These are phyloP conservation scores for Serendipita vermifera DNA, from an alignment of 768 basidiomycete species.

Conservation along the genomic window DNA sequence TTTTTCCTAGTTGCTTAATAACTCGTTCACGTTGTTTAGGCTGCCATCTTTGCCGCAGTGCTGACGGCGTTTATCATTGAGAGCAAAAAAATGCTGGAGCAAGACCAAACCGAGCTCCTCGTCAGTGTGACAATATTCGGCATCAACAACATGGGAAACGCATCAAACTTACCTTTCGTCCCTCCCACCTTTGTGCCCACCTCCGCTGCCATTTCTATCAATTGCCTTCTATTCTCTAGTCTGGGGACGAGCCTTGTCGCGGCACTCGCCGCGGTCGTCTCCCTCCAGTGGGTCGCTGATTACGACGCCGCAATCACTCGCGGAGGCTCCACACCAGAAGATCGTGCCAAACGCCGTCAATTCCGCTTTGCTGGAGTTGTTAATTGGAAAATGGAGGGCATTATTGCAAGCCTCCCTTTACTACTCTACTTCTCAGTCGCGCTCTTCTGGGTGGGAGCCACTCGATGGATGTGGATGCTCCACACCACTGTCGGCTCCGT, in stretches of 20 bases:
- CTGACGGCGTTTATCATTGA: too few relatives aligned
- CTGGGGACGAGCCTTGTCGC: neutral
- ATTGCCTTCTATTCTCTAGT: neutral
- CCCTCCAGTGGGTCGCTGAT: neutral
- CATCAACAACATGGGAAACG: too few relatives aligned
- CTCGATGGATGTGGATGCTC: conserved; percentile 13
- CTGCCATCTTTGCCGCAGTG: too few relatives aligned
- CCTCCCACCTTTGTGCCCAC: neutral
- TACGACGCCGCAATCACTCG: neutral
- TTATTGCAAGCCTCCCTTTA: conserved; percentile 5
- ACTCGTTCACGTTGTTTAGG: too few relatives aligned
- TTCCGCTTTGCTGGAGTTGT: neutral
- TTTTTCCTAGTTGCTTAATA: too few relatives aligned
- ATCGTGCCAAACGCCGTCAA: neutral
- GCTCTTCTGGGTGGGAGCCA: conserved; percentile 14
- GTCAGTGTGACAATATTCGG: too few relatives aligned
- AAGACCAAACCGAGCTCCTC: too few relatives aligned
- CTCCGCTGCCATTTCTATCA: neutral
- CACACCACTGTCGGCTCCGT: conserved; percentile 9
- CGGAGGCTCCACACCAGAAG: neutral
- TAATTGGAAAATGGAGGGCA: neutral
- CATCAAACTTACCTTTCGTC: neutral
- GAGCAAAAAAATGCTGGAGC: too few relatives aligned
- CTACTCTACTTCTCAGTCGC: conserved; percentile 13
- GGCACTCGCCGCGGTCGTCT: neutral